Evolutionary conservation across 2,329 filamentous ascomycete genomes (phyloP).

Genomic region (Nemania sp.): DNA sequence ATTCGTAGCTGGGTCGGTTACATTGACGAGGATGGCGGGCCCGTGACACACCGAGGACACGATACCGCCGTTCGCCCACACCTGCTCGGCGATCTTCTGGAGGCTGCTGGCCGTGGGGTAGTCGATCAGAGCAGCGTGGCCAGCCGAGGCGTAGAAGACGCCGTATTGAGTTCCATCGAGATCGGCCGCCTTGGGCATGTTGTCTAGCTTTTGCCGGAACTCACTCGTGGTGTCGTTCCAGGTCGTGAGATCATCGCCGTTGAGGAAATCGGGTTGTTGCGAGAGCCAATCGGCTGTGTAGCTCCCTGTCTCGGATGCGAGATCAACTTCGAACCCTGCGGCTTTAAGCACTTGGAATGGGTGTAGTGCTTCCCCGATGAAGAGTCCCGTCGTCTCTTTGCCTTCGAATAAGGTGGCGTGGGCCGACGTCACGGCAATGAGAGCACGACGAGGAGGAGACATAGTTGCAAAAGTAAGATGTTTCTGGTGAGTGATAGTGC

Average conservation of each 20-base stretch:
- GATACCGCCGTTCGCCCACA: constrained; percentile 57
- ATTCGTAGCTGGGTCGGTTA: constrained; percentile 51
- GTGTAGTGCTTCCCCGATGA: constrained; percentile 62
- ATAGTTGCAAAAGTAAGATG: constrained; percentile 12
- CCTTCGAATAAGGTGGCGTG: constrained; percentile 55
- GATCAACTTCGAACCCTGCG: constrained; percentile 61
- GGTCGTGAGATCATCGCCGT: constrained; percentile 53
- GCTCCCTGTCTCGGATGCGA: constrained; percentile 59
- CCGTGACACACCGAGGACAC: constrained; percentile 58
- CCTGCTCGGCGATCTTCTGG: constrained; percentile 55
- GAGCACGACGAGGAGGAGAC: constrained; percentile 54
- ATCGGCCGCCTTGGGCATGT: constrained; percentile 54
- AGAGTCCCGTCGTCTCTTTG: constrained; percentile 57
- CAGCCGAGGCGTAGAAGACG: constrained; percentile 58
- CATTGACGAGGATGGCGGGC: constrained; percentile 54
- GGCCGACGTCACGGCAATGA: constrained; percentile 59
- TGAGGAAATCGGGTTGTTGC: constrained; percentile 56
- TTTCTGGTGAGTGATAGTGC: not conserved
- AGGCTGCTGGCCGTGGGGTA: constrained; percentile 57
- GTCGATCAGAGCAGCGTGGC: constrained; percentile 60
- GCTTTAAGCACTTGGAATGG: constrained; percentile 59
- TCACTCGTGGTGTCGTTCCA: constrained; percentile 57
- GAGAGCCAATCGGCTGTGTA: constrained; percentile 60
- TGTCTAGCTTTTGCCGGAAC: constrained; percentile 60
- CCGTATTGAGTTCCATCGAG: constrained; percentile 52